Percentiles rank a stretch among this genome's conserved stretches.
Conservation (phyloP, 179 eudicot genomes). For the Beta lomatogona region DNA sequence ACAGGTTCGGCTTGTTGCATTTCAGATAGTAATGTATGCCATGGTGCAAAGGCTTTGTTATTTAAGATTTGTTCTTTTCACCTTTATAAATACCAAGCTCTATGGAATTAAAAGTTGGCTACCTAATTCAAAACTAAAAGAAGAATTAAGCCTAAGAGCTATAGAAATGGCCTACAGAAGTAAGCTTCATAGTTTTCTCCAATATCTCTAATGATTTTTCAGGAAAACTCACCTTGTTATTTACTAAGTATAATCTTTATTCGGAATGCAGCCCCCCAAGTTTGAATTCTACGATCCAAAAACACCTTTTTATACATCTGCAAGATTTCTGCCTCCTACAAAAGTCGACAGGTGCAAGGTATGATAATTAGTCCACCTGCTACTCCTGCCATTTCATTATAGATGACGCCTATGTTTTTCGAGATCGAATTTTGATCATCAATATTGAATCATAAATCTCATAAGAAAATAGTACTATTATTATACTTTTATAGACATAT, state of each 20-base stretch:
- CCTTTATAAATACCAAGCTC: no score
- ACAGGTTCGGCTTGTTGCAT: slow-evolving; percentile 51
- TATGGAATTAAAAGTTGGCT: no score
- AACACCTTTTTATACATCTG: slow-evolving; percentile 85
- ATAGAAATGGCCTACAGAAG: no score
- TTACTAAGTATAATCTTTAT: neutral
- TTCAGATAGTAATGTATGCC: neutral
- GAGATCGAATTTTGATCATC: no score
- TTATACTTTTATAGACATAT: no score
- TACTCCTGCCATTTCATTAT: no score
- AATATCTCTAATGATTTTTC: neutral
- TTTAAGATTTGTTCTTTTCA: neutral
- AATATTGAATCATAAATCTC: no score
- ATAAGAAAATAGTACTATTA: no score
- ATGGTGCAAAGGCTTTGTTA: neutral
- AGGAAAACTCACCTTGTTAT: neutral
- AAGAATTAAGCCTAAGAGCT: no score
- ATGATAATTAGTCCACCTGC: slow-evolving; percentile 2
- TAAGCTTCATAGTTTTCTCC: no score
- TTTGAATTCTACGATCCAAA: slow-evolving; percentile 85
- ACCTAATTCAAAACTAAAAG: no score
- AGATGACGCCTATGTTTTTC: no score
- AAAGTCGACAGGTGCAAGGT: slow-evolving; percentile 87
- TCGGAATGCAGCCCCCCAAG: slow-evolving; percentile 62
- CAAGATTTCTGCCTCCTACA: slow-evolving; percentile 86